Base-by-base conservation (phyloP, 2,329 filamentous ascomycete species). In the Aspergillus sergii region DNA sequence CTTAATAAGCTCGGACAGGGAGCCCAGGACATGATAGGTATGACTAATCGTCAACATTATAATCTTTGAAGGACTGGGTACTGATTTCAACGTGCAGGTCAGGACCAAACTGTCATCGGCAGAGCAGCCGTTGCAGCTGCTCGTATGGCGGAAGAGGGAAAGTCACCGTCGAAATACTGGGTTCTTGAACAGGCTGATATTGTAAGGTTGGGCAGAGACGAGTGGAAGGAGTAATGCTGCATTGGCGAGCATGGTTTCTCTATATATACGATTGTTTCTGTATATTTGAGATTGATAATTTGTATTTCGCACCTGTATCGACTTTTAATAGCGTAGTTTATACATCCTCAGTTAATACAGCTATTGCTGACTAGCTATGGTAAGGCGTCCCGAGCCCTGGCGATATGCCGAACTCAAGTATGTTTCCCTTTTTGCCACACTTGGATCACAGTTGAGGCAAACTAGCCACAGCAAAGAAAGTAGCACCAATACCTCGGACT, bases 101-200 rank as follows among this genome's bases (percentile, higher is more conserved):
- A 72, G 57, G 66, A 75, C 63, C 72, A 74, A 59, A 64, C 63
- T 1, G 58, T 64, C 8, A 74, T 75, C 56, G 73, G 70, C 10
- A 66, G 70, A 58, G 73, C 73, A 16, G 73, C 73, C 56, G 72
- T 75, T 2, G 68, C 69, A 34, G 73, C 73, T 60, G 71, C 70
- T 50, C 65, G 66, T 51, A 57, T 67, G 60, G 69, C 63, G 0
- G 67, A 69, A 54, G 68, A 71, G 32, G 73, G 72, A 1, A 74
- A 72, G 57, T 69, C 72, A 9, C 72, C 71, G 1, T 72, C 70
- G 9, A 70, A 69, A n/a, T 73, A 69, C 45, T 76, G 74, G 74
- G 63, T 71, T 32, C 5, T 75, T 19, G 71, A 75, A 57, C 61
- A 66, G 62, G 63, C 68, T 53, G 73, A 75, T 68, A 73, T 76